Conservation (phyloP, 306 rosid species). For the Sophora flavescens region DNA sequence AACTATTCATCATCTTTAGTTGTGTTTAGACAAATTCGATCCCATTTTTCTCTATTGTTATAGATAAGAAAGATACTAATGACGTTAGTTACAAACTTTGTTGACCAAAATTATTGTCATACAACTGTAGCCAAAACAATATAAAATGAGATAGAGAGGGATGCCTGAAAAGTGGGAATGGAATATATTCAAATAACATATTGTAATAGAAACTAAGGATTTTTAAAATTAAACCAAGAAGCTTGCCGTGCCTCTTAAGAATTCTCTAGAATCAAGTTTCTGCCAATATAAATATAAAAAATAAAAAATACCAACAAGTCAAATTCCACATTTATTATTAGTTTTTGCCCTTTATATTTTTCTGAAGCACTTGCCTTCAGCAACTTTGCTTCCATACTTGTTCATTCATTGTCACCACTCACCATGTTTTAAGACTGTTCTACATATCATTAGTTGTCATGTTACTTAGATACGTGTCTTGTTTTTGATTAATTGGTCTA, state of each 20-base stretch:
- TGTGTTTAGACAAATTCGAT: constrained; percentile 25
- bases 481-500: constrained; percentile 31
- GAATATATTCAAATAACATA: background rate
- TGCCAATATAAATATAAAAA: background rate
- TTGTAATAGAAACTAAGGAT: constrained; percentile 14
- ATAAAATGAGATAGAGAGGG: constrained; percentile 16
- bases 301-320: constrained; percentile 38
- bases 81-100: constrained; percentile 39
- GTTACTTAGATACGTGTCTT: constrained; percentile 51
- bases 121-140: background rate
- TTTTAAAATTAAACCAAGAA: constrained; percentile 22
- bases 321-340: constrained; percentile 39
- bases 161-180: constrained; percentile 58
- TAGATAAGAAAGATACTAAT: constrained; percentile 22
- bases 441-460: constrained; percentile 38
- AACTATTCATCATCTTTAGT: background rate
- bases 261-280: constrained; percentile 38
- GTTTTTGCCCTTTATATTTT: constrained; percentile 43
- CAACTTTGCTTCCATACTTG: constrained; percentile 51
- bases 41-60: background rate
- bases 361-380: constrained; percentile 40
- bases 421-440: constrained; percentile 37
- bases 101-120: constrained; percentile 39
- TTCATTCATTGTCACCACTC: constrained; percentile 44
- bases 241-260: constrained; percentile 39